Conservation (phyloP, 257 asterid species). For the Solanum neorickii region DNA sequence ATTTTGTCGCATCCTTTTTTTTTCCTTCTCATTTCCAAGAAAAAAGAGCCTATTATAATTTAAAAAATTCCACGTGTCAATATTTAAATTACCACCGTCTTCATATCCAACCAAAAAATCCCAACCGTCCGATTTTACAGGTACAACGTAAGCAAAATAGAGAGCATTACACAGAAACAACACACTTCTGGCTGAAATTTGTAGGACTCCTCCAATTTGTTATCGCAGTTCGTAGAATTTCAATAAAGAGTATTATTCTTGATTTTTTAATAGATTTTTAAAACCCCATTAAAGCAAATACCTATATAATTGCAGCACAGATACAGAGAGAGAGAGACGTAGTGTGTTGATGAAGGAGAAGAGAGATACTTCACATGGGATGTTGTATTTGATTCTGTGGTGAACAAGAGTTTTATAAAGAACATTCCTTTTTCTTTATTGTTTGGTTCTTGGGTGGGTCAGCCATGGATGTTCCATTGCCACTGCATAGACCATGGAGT, state of each 20-base stretch:
- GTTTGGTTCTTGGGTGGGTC: not conserved
- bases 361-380: not conserved
- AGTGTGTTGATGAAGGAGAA: not conserved
- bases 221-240: slow-evolving; percentile 1
- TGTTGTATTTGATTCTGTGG: slow-evolving; percentile 9
- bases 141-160: not conserved
- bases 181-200: slow-evolving; percentile 16
- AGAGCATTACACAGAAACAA: not conserved
- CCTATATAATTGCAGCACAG: not conserved
- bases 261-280: not conserved
- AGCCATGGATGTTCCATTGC: slow-evolving; percentile 60
- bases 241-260: not conserved
- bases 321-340: slow-evolving; percentile 1
- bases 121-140: not conserved
- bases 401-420: not conserved
- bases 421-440: not conserved
- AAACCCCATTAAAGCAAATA: not conserved
- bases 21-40: not conserved
- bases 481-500: slow-evolving; percentile 36
- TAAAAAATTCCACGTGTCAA: not conserved
- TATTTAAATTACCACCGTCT: not conserved
- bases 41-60: not conserved
- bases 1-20: not conserved
- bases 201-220: slow-evolving; percentile 4
- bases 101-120: not conserved